Evolutionary conservation across 805 yeast species (phyloP).

Genomic region (Saccharomycopsis selenospora): DNA sequence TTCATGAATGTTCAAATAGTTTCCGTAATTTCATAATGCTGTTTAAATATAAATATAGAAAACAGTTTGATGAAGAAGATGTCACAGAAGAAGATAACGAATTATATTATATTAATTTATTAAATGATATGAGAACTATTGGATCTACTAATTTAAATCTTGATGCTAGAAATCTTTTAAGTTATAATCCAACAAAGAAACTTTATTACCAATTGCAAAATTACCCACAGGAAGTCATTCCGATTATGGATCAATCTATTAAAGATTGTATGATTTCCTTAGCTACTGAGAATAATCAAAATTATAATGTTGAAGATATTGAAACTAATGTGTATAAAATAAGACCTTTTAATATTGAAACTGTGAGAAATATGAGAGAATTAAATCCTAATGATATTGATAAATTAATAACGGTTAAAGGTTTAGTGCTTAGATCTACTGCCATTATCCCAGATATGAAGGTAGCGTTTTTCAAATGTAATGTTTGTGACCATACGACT

Average conservation of each 20-base stretch:
- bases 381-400: constrained; percentile 92
- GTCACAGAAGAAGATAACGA: constrained; percentile 57
- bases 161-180: constrained; percentile 72
- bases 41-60: constrained; percentile 72
- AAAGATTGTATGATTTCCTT: constrained; percentile 82
- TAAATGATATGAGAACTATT: constrained; percentile 66
- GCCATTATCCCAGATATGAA: constrained; percentile 97
- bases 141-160: constrained; percentile 79
- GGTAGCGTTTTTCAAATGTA: constrained; percentile 91
- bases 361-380: constrained; percentile 79
- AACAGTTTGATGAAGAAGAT: constrained; percentile 38
- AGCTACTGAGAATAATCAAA: constrained; percentile 49
- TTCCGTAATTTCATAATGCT: constrained; percentile 80
- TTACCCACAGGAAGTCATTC: constrained; percentile 94
- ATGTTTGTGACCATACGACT: constrained; percentile 87
- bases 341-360: constrained; percentile 78
- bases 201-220: constrained; percentile 79
- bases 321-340: constrained; percentile 80
- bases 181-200: constrained; percentile 68
- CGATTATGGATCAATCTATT: constrained; percentile 94
- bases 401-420: constrained; percentile 84
- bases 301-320: constrained; percentile 50
- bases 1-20: constrained; percentile 73
- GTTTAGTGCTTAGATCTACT: constrained; percentile 80
- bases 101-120: constrained; percentile 62